A percentile compares a stretch with the other conserved stretches of the same genome.
These are phyloP conservation scores for Calonectria ilicicola DNA, from an alignment of 2,329 filamentous ascomycete species.

Conservation along the genomic window DNA sequence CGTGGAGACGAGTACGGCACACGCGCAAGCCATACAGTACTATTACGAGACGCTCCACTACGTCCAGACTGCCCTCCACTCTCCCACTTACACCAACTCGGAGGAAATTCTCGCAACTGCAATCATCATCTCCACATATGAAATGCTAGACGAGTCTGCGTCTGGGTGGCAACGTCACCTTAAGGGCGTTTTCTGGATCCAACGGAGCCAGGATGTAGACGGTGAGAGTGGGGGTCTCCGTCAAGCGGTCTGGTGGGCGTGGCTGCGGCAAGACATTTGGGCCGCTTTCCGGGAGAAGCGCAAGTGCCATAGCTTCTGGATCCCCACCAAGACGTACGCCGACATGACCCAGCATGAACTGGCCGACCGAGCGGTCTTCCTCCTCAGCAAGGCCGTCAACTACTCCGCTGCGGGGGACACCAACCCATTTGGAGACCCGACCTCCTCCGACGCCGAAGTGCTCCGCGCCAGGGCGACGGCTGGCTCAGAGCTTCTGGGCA, in stretches of 20 bases:
- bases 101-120: conserved; percentile 70
- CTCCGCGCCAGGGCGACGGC: conserved; percentile 50
- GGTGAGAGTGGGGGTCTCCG: conserved; percentile 68
- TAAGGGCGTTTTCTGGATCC: conserved; percentile 75
- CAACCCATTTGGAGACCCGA: conserved; percentile 21
- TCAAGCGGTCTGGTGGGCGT: conserved; percentile 72
- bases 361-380: conserved; percentile 64
- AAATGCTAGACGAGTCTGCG: conserved; percentile 71
- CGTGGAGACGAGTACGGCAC: conserved; percentile 5
- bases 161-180: conserved; percentile 71
- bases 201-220: conserved; percentile 70
- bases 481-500: conserved; percentile 34
- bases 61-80: conserved; percentile 68
- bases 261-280: conserved; percentile 74
- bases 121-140: conserved; percentile 72
- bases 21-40: conserved; percentile 54
- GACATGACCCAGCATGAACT: conserved; percentile 64
- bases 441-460: conserved; percentile 17
- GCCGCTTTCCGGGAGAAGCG: conserved; percentile 70
- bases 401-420: conserved; percentile 57
- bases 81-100: conserved; percentile 67
- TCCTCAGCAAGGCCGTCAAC: conserved; percentile 68
- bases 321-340: conserved; percentile 59
- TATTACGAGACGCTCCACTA: conserved; percentile 74
- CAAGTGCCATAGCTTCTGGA: conserved; percentile 69